Conservation (phyloP, 2,329 filamentous ascomycete genomes). For the Xylogone sp. region DNA sequence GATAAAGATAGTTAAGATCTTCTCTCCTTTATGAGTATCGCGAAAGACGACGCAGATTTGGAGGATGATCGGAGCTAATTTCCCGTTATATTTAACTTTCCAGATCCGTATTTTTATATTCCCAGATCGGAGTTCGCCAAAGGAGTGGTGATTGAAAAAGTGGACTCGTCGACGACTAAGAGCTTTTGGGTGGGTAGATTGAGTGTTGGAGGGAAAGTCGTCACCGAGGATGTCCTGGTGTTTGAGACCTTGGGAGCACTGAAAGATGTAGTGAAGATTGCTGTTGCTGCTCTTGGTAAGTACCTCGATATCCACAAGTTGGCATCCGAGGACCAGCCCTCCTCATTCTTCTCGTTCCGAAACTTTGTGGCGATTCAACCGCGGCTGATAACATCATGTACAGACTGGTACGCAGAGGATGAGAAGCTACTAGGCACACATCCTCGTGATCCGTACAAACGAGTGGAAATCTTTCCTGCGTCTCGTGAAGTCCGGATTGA, state of each 20-base stretch:
- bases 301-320: too few species aligned
- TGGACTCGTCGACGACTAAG: conserved; percentile 34
- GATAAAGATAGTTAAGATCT: too few species aligned
- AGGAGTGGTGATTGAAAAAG: conserved; percentile 14
- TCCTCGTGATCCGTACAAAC: conserved; percentile 64
- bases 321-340: too few species aligned
- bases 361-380: background rate
- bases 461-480: conserved; percentile 57
- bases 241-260: conserved; percentile 6
- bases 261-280: conserved; percentile 12
- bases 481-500: conserved; percentile 48
- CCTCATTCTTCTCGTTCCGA: background rate
- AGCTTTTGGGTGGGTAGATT: conserved; percentile 10
- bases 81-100: too few species aligned
- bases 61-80: too few species aligned
- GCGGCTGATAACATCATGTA: background rate
- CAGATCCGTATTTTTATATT: conserved; percentile 42
- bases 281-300: conserved; percentile 14
- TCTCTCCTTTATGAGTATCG: too few species aligned
- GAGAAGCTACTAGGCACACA: conserved; percentile 52
- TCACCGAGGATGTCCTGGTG: conserved; percentile 7
- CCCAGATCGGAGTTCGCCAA: conserved; percentile 15
- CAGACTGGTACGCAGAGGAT: conserved; percentile 54
- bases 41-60: too few species aligned
- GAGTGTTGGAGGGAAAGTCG: background rate